Percentiles rank a stretch among this genome's conserved stretches.
phyloP scores from a whole-genome alignment of 768 basidiomycete genomes.

The Boletus rubescentipes region DNA sequence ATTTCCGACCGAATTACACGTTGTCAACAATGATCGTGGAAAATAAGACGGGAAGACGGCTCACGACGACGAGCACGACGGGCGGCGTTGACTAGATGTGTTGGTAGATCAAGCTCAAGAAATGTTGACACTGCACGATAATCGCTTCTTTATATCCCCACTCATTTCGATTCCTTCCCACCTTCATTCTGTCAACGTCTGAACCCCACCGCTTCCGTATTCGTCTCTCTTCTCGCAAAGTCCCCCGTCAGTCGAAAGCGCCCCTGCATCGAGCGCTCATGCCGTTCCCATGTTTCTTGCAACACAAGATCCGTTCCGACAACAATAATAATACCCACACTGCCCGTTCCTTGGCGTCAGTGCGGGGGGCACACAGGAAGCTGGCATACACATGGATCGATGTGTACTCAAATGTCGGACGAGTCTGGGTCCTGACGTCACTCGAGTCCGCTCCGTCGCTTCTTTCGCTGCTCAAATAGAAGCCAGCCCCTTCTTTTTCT shows the following conservation, averaged over 20 bases:
- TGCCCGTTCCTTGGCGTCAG: background rate
- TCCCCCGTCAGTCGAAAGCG: no score
- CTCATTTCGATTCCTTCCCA: background rate
- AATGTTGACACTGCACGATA: background rate
- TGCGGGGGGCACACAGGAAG: no score
- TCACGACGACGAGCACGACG: no score
- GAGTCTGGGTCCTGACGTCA: conserved; percentile 6
- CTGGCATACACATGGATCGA: no score
- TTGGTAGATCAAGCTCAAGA: background rate
- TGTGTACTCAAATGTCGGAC: no score
- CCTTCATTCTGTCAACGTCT: background rate
- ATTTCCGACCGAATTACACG: conserved; percentile 12
- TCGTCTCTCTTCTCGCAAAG: background rate
- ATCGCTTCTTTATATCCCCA: background rate
- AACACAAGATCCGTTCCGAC: conserved; percentile 13
- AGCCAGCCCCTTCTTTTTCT: no score
- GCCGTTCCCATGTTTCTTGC: no score
- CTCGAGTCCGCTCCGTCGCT: background rate
- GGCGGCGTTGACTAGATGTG: no score
- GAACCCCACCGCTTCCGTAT: background rate
- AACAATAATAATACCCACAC: background rate
- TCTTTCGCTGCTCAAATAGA: background rate
- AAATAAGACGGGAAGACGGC: background rate
- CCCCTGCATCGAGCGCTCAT: no score
- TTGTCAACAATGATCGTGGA: conserved; percentile 19